Percentiles rank a stretch among this genome's conserved stretches.
phyloP scores from a whole-genome alignment of 352 stramenopile species.

The Globisporangium iwayamae region DNA sequence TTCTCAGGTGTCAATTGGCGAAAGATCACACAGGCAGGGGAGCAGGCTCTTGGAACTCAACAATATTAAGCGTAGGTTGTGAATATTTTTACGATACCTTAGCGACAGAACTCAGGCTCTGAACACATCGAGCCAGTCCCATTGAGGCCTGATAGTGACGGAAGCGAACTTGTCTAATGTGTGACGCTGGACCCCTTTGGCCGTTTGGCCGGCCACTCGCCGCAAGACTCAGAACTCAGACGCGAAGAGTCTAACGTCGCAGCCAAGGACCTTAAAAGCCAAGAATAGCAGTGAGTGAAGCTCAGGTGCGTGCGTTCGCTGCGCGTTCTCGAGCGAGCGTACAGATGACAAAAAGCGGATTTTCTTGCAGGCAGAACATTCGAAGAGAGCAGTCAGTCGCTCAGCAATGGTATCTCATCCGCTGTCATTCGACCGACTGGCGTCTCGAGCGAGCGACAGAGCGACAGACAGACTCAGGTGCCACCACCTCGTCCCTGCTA shows the following conservation, averaged over 20 bases:
- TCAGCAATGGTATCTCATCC: background rate
- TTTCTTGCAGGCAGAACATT: constrained; percentile 5
- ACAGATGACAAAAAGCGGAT: background rate
- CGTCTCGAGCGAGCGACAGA: background rate
- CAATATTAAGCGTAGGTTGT: no score
- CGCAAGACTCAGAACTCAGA: background rate
- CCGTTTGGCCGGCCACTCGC: no score
- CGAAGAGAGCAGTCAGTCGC: background rate
- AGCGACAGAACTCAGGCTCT: no score
- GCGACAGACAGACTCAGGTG: background rate
- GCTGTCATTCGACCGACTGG: background rate
- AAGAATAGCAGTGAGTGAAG: background rate
- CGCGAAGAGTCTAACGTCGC: background rate
- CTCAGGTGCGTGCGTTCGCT: background rate
- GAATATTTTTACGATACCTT: no score
- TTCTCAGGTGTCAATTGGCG: no score
- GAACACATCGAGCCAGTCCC: no score
- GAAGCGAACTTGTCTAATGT: no score
- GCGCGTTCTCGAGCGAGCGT: background rate
- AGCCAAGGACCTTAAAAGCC: background rate
- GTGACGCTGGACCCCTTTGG: no score
- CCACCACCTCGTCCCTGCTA: background rate
- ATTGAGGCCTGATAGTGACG: no score
- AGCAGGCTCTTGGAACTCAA: background rate
- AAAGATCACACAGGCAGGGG: background rate